Conservation (phyloP, 192 early-diverging fungal genomes). For the Funneliformis mosseae region DNA sequence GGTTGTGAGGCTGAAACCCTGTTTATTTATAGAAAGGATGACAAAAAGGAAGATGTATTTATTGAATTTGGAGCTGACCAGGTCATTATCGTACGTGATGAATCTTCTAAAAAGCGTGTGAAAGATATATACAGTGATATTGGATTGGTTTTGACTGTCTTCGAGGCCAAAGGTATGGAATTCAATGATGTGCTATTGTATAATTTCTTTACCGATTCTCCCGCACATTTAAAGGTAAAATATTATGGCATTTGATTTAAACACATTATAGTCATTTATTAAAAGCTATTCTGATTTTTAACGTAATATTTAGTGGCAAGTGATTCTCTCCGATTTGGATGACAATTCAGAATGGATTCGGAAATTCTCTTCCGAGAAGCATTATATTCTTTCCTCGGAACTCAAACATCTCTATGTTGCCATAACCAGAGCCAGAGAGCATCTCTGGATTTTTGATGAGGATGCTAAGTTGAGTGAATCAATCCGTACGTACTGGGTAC, state of each 20-base stretch:
- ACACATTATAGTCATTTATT: background rate
- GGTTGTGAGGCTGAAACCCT: too few relatives aligned
- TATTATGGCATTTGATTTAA: background rate
- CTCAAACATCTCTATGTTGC: too few relatives aligned
- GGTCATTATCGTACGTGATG: too few relatives aligned
- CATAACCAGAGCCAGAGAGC: too few relatives aligned
- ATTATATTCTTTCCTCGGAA: too few relatives aligned
- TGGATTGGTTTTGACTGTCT: slow-evolving; percentile 5
- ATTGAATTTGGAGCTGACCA: slow-evolving; percentile 30
- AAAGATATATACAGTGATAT: background rate
- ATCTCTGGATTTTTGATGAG: slow-evolving; percentile 17
- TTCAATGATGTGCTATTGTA: slow-evolving; percentile 30
- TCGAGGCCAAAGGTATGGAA: slow-evolving; percentile 22
- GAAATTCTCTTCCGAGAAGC: background rate
- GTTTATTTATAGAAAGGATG: too few relatives aligned
- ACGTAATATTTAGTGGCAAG: slow-evolving; percentile 14
- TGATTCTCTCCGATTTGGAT: slow-evolving; percentile 7
- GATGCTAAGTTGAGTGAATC: background rate
- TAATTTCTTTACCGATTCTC: slow-evolving; percentile 27
- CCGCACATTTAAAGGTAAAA: slow-evolving; percentile 9
- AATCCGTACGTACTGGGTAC: slow-evolving; percentile 7
- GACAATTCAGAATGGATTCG: background rate
- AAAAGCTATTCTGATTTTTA: too few relatives aligned
- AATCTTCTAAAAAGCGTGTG: background rate
- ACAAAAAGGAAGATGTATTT: background rate